Conservation (phyloP, 805 yeast genomes). For the Zygoascus bituminiphila region DNA sequence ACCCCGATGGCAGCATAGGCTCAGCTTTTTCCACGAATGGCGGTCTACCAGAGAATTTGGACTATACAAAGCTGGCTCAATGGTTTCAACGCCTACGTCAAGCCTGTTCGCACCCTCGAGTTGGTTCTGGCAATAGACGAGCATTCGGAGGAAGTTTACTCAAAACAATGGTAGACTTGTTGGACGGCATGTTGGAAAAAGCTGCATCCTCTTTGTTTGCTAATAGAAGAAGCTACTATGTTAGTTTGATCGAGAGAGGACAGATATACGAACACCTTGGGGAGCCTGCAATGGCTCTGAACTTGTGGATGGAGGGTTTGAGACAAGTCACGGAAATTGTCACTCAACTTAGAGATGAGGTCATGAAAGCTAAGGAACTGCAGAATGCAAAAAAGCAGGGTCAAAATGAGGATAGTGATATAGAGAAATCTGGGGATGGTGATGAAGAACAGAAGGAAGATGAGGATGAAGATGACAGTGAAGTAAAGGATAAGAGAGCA, state of each 20-base stretch:
- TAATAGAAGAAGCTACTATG: constrained; percentile 41
- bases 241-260: constrained; percentile 49
- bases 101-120: constrained; percentile 69
- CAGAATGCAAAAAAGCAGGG: constrained; percentile 7
- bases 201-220: constrained; percentile 43
- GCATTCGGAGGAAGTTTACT: constrained; percentile 27
- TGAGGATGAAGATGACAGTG: constrained; percentile 15
- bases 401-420: constrained; percentile 9
- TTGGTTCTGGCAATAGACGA: constrained; percentile 23
- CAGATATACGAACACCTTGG: constrained; percentile 55
- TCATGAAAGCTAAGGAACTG: constrained; percentile 12
- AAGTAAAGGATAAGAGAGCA: constrained; percentile 3
- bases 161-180: constrained; percentile 57
- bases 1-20: constrained; percentile 4
- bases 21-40: neutral
- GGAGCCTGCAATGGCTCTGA: constrained; percentile 44
- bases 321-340: constrained; percentile 26
- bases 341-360: constrained; percentile 14
- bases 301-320: constrained; percentile 32
- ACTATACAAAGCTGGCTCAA: constrained; percentile 39
- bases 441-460: constrained; percentile 11
- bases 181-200: constrained; percentile 52
- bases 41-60: neutral
- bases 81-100: constrained; percentile 70
- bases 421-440: constrained; percentile 23